Evolutionary conservation across 1,139 yeast genomes (phyloP).

Genomic region (Keqinozyma sinolaborantium): DNA sequence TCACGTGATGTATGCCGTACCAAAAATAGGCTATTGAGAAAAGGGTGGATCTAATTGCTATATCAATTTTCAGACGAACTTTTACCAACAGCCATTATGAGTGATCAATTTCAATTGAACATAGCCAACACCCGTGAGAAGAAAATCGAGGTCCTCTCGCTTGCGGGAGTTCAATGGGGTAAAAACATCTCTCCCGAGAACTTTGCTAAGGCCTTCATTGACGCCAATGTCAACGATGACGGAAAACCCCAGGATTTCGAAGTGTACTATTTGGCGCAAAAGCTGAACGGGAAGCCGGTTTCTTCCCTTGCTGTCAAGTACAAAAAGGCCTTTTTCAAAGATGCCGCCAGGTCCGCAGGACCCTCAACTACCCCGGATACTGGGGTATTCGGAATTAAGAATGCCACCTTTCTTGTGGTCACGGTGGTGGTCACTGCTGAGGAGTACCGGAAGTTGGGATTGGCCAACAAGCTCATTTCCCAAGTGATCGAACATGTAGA

Average conservation of each 20-base stretch:
- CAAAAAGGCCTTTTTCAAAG: slow-evolving; percentile 28
- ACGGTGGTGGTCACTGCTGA: slow-evolving; percentile 27
- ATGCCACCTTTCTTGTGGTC: slow-evolving; percentile 24
- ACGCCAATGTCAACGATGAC: slow-evolving; percentile 12
- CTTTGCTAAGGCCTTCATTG: slow-evolving; percentile 13
- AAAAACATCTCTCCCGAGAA: slow-evolving; percentile 3
- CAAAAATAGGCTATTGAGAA: no score
- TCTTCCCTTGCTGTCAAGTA: slow-evolving; percentile 24
- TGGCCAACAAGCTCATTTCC: slow-evolving; percentile 24
- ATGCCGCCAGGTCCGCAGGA: slow-evolving; percentile 23
- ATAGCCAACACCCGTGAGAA: slow-evolving; percentile 25
- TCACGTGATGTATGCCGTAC: no score
- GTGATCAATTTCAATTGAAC: slow-evolving; percentile 14
- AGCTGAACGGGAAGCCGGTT: slow-evolving; percentile 19
- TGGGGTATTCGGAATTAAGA: slow-evolving; percentile 27
- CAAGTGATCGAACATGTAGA: slow-evolving; percentile 32
- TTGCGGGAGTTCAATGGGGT: slow-evolving; percentile 15
- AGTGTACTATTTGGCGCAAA: slow-evolving; percentile 30
- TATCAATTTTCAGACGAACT: no score
- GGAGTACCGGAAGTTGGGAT: slow-evolving; percentile 26
- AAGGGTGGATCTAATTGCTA: no score
- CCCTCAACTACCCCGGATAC: slow-evolving; percentile 33
- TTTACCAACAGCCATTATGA: slow-evolving; percentile 9
- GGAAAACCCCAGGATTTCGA: slow-evolving; percentile 10
- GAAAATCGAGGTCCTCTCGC: slow-evolving; percentile 20